Conservation (phyloP, 306 rosid species). For the Vigna reflexopilosa region DNA sequence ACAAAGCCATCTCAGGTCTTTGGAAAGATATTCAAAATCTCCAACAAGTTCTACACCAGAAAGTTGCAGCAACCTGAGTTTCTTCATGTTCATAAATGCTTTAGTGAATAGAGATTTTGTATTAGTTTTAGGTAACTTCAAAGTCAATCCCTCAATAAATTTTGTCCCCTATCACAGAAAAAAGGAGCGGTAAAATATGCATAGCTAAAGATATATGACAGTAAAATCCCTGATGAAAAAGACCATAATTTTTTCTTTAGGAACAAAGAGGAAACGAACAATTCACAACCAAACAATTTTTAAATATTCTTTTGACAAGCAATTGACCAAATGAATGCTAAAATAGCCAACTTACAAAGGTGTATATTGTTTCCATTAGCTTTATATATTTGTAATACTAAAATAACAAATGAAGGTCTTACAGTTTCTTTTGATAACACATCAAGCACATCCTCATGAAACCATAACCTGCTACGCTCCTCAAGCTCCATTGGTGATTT, state of each 20-base stretch:
- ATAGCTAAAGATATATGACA: not conserved
- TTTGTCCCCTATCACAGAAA: conserved; percentile 39
- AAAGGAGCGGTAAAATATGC: not conserved
- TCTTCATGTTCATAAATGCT: conserved; percentile 44
- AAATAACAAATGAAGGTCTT: not conserved
- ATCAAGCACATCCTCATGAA: conserved; percentile 1
- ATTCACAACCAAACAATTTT: not conserved
- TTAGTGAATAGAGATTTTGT: not conserved
- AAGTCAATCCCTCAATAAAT: conserved; percentile 40
- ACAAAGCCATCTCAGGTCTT: conserved; percentile 37
- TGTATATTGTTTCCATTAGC: not conserved
- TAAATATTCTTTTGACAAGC: not conserved
- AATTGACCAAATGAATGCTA: not conserved
- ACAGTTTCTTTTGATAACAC: conserved; percentile 1
- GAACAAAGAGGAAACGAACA: not conserved
- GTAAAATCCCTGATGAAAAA: not conserved
- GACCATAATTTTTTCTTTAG: not conserved
- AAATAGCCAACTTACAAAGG: not conserved
- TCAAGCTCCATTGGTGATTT: not conserved
- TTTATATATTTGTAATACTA: not conserved
- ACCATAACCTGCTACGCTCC: conserved; percentile 36
- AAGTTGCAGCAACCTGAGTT: conserved; percentile 44
- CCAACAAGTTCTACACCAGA: conserved; percentile 37
- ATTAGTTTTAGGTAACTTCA: conserved; percentile 9
- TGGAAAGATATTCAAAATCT: conserved; percentile 39